Evolutionary conservation across 192 early-diverging fungal genomes (phyloP).

Genomic region (Entomortierella beljakovae): DNA sequence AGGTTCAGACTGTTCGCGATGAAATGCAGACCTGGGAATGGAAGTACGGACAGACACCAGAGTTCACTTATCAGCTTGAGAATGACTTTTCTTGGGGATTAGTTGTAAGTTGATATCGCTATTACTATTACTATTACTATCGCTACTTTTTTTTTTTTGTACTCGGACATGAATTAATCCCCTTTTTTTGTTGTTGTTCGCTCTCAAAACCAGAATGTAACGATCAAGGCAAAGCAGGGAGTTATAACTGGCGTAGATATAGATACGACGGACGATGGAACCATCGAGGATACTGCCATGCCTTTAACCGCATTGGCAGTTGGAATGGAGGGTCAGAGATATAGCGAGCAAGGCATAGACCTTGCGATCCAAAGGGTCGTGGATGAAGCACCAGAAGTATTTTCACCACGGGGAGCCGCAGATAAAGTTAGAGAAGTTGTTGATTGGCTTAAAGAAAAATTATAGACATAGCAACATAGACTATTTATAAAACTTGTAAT

Average conservation of each 20-base stretch:
- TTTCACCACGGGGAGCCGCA: slow-evolving; percentile 9
- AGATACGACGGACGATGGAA: slow-evolving; percentile 11
- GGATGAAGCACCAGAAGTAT: slow-evolving; percentile 46
- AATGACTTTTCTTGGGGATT: slow-evolving; percentile 65
- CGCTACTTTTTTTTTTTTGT: neutral
- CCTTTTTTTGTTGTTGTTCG: neutral
- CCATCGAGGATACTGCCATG: neutral
- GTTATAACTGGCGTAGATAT: slow-evolving; percentile 24
- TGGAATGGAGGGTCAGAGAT: slow-evolving; percentile 48
- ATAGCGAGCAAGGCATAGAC: slow-evolving; percentile 36
- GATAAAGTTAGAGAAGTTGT: slow-evolving; percentile 37
- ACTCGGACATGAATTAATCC: too few species aligned
- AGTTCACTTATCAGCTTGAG: slow-evolving; percentile 75
- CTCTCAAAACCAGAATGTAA: slow-evolving; percentile 8
- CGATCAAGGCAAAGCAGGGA: slow-evolving; percentile 44
- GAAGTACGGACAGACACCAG: slow-evolving; percentile 93
- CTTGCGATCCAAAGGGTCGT: slow-evolving; percentile 26
- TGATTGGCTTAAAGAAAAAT: slow-evolving; percentile 40
- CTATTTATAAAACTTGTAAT: neutral
- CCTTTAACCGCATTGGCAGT: slow-evolving; percentile 39
- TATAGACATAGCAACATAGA: slow-evolving; percentile 10
- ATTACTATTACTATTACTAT: neutral
- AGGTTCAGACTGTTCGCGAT: slow-evolving; percentile 43
- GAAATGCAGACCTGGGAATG: slow-evolving; percentile 83
- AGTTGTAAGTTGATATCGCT: slow-evolving; percentile 56